Conservation (phyloP, 2,329 filamentous ascomycete genomes). For the Aureobasidium sp. region DNA sequence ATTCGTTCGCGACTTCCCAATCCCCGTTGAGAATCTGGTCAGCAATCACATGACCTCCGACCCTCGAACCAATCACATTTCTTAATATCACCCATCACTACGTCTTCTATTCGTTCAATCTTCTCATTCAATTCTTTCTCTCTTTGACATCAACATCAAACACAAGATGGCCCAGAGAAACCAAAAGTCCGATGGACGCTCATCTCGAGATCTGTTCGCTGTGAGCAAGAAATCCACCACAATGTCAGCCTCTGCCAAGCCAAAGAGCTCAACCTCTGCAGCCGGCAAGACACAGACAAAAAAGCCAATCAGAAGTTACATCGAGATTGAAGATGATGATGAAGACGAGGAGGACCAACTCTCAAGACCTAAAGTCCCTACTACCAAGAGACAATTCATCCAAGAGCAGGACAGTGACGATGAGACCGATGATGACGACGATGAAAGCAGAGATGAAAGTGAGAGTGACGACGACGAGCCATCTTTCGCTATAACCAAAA, state of each 20-base stretch:
- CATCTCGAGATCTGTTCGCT: too few species aligned
- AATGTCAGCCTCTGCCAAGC: background rate
- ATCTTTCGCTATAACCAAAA: background rate
- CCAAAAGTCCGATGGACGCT: background rate
- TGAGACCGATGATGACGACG: background rate
- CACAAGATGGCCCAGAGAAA: background rate
- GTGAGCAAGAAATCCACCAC: background rate
- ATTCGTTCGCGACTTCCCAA: constrained; percentile 6
- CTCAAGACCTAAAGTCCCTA: too few species aligned
- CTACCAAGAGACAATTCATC: too few species aligned
- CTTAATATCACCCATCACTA: background rate
- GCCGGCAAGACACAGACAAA: background rate
- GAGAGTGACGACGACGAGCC: background rate
- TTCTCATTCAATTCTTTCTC: background rate
- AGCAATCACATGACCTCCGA: background rate
- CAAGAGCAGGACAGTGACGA: background rate
- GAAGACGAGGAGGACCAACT: background rate
- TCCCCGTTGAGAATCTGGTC: constrained; percentile 1
- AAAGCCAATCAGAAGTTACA: background rate
- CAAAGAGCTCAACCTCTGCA: constrained; percentile 13
- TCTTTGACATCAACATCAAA: background rate
- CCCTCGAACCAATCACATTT: background rate
- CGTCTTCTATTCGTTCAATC: background rate
- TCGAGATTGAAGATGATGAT: background rate
- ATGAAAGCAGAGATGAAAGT: background rate